Base-by-base conservation (phyloP, 2,329 filamentous ascomycete species). In the Triangularia setosa region DNA sequence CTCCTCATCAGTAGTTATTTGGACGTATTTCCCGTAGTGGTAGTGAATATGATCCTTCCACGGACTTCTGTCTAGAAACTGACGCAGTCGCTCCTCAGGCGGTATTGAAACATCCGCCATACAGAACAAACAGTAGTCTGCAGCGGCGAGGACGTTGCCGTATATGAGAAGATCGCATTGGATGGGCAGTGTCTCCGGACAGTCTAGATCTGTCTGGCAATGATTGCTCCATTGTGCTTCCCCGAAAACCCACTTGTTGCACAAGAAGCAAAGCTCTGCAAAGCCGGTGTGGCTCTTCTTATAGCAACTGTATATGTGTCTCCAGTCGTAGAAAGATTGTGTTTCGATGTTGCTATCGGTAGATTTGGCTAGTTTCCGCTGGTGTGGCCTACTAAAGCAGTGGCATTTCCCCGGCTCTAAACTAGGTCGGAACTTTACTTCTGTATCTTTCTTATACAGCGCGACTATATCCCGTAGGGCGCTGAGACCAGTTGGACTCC, bases 61-160 rank as follows among this genome's bases (percentile, higher is more conserved):
- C 35, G 48, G 18, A 56, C n/a, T 12, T 62, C 27, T 62, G 9
- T 62, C 48, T 16, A 56, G 60, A 35, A 53, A 62, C 28, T 62
- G 27, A 62, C 18, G 48, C 8, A 62, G 27, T 44, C 27, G 48
- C 27, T 33, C 23, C 52, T 62, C 27, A 23, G 48, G 27, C 18
- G 8, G 24, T 35, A 62, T n/a, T 24, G 27, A 56, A 33, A 33
- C 2, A 53, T 62, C 60, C 6, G 60, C 23, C 7, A 62, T 62
- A 33, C 27, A 62, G 3, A 62, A 56, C 11, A 62, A 44, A 44
- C 9, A 44, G 7, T 44, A 44, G 16, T 6, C 16, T 33, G 11
- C 11, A 33, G 30, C 30, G 30, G 30, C 30, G 30, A 33, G 30
- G 30, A 33, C 11, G 30, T 33, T 33, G 11, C 30, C 11, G 30